Evolutionary conservation across 1,139 yeast genomes (phyloP), one percentile per base, ranked within the genome.

Genomic region (Blastobotrys elegans): DNA sequence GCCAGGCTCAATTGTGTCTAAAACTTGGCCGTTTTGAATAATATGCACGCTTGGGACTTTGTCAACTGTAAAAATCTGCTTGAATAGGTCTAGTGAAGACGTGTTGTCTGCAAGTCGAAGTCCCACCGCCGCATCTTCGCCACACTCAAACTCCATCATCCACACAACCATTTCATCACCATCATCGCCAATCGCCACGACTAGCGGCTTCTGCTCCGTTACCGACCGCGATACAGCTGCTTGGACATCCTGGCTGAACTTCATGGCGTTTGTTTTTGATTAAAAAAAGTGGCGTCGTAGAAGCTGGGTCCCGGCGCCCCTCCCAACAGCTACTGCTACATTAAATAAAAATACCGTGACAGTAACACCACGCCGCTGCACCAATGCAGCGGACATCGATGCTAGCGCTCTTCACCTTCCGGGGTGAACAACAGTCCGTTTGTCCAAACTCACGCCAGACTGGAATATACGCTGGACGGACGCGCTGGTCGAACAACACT

Each of bases 41-140:
- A 7, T 68, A 62, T 69, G 76, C 51, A 76, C 66, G 54, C 77
- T 71, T 11, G 82, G 86, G 2, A 70, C 66, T 1, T 56, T 58
- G 31, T 73, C 69, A 27, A 70, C 68, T 0, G 74, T 75, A 56
- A 78, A 79, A 13, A 79, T 64, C 53, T 76, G 78, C 39, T 71
- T 66, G 55, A 83, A 80, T 54, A 67, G 69, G 1, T 57, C 62
- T 53, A 24, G 10, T 10, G 8, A 5, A 24, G 27, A 10, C 8
- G 8, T 10, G 27, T 10, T 24, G 27, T 10, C 10, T 6, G 5
- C 10, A 5, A 24, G 10, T 10, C 27, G 27, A 6, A 24, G 27
- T 10, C 27, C 27, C 27, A 24, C 27, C 27, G 27, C 27, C n/a
- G n/a, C n/a, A n/a, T n/a, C n/a, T 24, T 24, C 27, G 27, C 27